A percentile compares a stretch with the other conserved stretches of the same genome.
phyloP scores from a whole-genome alignment of 2,329 filamentous ascomycete species.

The Botrytis aclada region DNA sequence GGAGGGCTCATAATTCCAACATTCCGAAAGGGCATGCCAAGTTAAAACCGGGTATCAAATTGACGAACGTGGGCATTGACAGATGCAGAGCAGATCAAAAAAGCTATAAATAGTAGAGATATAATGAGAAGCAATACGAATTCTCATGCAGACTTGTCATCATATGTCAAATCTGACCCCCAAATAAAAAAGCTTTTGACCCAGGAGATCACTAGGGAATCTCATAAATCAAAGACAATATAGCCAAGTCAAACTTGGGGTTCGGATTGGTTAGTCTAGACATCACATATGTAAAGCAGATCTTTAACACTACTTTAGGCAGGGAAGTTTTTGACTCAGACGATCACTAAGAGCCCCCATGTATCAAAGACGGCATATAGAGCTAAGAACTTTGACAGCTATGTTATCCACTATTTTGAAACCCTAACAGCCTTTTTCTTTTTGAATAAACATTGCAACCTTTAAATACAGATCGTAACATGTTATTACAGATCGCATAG shows the following conservation, averaged over 20 bases:
- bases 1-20: neutral
- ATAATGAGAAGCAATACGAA: neutral
- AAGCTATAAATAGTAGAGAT: neutral
- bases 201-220: neutral
- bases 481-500: no score
- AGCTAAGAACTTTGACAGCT: neutral
- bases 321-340: neutral
- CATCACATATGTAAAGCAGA: neutral
- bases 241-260: neutral
- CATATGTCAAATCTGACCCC: neutral
- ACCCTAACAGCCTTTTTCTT: neutral
- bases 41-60: no score
- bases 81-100: neutral
- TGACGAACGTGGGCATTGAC: neutral
- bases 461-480: neutral
- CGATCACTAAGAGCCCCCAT: neutral
- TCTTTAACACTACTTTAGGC: neutral
- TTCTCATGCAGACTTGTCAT: neutral
- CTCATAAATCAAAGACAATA: neutral
- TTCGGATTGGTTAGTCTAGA: neutral
- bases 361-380: neutral
- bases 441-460: neutral
- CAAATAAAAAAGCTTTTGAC: neutral
- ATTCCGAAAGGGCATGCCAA: neutral
- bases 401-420: neutral